Evolutionary conservation across 116 monocot genomes (phyloP), one percentile per base, ranked within the genome.

Genomic region (Zostera marina): DNA sequence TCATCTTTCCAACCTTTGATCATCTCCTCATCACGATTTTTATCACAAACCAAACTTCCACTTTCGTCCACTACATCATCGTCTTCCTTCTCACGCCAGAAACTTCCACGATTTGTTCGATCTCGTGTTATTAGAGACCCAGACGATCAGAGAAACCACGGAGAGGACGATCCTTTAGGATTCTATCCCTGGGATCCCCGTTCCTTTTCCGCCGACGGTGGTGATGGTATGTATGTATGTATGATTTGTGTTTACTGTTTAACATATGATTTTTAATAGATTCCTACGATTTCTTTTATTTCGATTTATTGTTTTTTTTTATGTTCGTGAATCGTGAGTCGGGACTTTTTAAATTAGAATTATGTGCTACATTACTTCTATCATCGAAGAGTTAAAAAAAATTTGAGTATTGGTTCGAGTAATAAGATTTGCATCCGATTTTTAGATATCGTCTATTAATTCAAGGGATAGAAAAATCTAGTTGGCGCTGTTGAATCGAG

Each of bases 131-230:
- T 22, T 20, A 72, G 61, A 44, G 72, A 79, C 48, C 63, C 68
- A 26, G 77, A 77, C 22, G 72, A 66, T 1, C 73, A 59, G 8
- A 74, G 55, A 3, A 42, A 22, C 56, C 69, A 74, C 42, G 70
- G 63, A 42, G 73, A 72, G 7, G 91, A 80, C 11, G 91, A 85
- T 52, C 60, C 67, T 9, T 79, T 71, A 48, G 88, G 88, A 3
- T 81, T 81, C 22, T 84, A 84, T 54, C 94, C 94, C 0, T 94
- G 94, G 94, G 88, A 94, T 8, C 67, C 81, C 43, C 72, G 77
- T 11, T 39, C 54, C 57, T 41, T 57, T 25, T 65, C 77, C 24
- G 10, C 59, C 42, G n/a, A 56, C 14, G 32, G 38, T 39, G 56
- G 26, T 7, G 56, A 32, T 40, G 49, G 49, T 51, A 51, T n/a